Evolutionary conservation across 805 yeast genomes (phyloP).

Genomic region (Candida krabiensis): DNA sequence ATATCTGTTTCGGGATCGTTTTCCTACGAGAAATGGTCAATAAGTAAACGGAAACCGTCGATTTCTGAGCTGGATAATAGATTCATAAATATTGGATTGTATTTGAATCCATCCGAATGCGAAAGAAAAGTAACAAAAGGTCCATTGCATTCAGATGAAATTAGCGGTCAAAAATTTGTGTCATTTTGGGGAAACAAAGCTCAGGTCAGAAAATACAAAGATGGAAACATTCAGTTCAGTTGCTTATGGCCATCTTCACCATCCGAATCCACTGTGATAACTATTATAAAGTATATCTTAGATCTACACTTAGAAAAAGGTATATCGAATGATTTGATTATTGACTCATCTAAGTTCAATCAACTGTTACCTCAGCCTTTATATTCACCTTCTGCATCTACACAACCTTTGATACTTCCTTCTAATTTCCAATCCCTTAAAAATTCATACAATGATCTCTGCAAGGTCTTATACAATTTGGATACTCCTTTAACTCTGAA

Average conservation of each 20-base stretch:
- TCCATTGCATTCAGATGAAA: conserved; percentile 63
- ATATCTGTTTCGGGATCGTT: conserved; percentile 32
- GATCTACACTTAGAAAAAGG: conserved; percentile 57
- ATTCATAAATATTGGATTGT: conserved; percentile 56
- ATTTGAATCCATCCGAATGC: conserved; percentile 66
- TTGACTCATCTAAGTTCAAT: conserved; percentile 47
- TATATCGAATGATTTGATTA: conserved; percentile 35
- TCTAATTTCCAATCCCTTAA: conserved; percentile 42
- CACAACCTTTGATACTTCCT: conserved; percentile 48
- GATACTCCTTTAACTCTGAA: conserved; percentile 71
- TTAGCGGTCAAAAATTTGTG: conserved; percentile 64
- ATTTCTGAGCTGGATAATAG: conserved; percentile 27
- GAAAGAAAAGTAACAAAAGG: conserved; percentile 88
- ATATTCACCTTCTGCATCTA: conserved; percentile 51
- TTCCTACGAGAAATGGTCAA: conserved; percentile 33
- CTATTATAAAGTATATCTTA: conserved; percentile 64
- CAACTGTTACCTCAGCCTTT: conserved; percentile 59
- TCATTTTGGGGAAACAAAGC: conserved; percentile 88
- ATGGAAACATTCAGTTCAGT: conserved; percentile 87
- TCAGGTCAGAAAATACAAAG: conserved; percentile 87
- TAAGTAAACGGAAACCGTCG: conserved; percentile 55
- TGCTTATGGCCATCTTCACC: conserved; percentile 76
- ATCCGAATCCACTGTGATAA: conserved; percentile 59
- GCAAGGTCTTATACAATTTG: conserved; percentile 46
- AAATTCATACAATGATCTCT: conserved; percentile 52